These are phyloP conservation scores for Paxillus involutus DNA, from an alignment of 768 basidiomycete genomes.

Conservation along the genomic window DNA sequence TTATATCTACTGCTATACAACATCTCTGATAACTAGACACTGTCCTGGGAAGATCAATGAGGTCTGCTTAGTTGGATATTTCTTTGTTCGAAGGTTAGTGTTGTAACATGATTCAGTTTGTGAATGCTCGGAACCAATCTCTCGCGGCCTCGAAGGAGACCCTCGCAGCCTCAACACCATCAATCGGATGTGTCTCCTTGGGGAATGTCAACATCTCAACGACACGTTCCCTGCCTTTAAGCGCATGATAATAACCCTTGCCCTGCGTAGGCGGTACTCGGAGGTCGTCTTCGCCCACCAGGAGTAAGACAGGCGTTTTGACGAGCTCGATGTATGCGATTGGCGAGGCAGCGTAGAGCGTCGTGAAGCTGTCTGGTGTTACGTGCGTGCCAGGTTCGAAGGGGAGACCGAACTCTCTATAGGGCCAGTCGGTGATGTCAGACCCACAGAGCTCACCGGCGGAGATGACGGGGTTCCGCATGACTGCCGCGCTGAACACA, in stretches of 20 bases:
- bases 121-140: conserved; percentile 46
- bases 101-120: not conserved
- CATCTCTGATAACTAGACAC: too few species aligned
- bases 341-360: conserved; percentile 53
- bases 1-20: too few species aligned
- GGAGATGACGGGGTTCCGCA: too few species aligned
- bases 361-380: conserved; percentile 42
- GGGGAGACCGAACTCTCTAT: conserved; percentile 39
- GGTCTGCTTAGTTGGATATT: too few species aligned
- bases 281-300: conserved; percentile 60
- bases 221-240: conserved; percentile 45
- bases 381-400: conserved; percentile 39
- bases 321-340: conserved; percentile 54
- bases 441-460: too few species aligned
- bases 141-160: conserved; percentile 50
- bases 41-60: too few species aligned
- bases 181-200: conserved; percentile 61
- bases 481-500: too few species aligned
- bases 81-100: too few species aligned
- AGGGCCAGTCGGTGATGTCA: conserved; percentile 72
- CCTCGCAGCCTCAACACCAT: conserved; percentile 60
- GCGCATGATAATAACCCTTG: conserved; percentile 61
- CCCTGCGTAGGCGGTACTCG: conserved; percentile 66
- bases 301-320: conserved; percentile 51
- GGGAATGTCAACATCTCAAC: conserved; percentile 64